Evolutionary conservation across 768 basidiomycete species (phyloP), one percentile per base, ranked within the genome.

Genomic region (Daedaleopsis sinensis): DNA sequence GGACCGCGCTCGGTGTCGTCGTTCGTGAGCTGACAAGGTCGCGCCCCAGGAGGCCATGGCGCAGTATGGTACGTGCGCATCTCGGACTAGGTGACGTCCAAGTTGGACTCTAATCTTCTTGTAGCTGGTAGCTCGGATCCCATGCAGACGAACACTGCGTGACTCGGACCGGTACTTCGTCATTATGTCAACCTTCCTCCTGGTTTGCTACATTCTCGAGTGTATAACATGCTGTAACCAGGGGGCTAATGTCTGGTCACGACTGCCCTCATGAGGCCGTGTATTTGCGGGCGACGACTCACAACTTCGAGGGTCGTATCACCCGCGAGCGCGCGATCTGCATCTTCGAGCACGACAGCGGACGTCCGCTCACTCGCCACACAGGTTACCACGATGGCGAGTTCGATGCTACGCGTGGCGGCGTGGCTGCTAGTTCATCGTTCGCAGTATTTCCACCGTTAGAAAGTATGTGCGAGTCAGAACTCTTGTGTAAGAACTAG

Each of bases 261-360:
- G 88, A 89, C 68, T 88, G 87, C 64, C 88, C 88, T 5, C 73
- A 80, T 61, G 85, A 87, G 52, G 80, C 87, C 0, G 76, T 84
- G 12, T 85, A 79, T 69, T 74, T 89, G n/a, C 82, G 84, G 3
- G 84, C 84, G 0, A 84, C 83, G 8, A 83, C 84, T 0, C 80
- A 82, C 66, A 74, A 78, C n/a, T 66, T 67, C 10, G 48, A 68
- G 6, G 87, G 86, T 3, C 76, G 73, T 5, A 65, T 82, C 56
- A 72, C 75, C 3, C 77, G 80, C 51, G 72, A 79, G n/a, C 77
- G 81, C 76, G 87, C 84, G 1, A 83, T 89, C 49, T 88, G 87
- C 60, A 72, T 89, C 48, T 88, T 88, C 56, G 87, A 88, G 68
- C 79, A 82, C 32, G 87, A 89, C 51, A 79, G 79, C 2, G 84